Evolutionary conservation across 352 stramenopile genomes (phyloP).

Genomic region (Phytophthora boehmeriae): DNA sequence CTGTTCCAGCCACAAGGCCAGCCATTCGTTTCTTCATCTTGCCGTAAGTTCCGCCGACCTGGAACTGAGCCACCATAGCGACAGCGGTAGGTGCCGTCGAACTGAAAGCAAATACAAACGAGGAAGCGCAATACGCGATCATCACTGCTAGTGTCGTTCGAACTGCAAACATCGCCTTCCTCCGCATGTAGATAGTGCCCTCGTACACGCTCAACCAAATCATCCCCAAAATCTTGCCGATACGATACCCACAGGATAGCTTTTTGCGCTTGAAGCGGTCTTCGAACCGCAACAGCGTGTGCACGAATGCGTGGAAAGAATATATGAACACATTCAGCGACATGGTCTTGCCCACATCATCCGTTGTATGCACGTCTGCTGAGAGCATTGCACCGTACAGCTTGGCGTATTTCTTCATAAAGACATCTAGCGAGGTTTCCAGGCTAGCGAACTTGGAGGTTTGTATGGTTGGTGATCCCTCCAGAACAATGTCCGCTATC

Average conservation of each 20-base stretch:
- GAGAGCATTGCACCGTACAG: conserved; percentile 55
- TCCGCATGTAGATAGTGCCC: conserved; percentile 43
- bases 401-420: conserved; percentile 67
- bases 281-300: conserved; percentile 71
- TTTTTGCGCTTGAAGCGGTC: conserved; percentile 68
- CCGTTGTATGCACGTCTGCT: conserved; percentile 38
- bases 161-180: conserved; percentile 53
- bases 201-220: conserved; percentile 43
- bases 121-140: conserved; percentile 57
- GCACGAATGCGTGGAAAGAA: conserved; percentile 71
- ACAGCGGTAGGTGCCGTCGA: conserved; percentile 64
- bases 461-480: conserved; percentile 39
- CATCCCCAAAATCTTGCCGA: conserved; percentile 55
- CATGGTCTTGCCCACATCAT: conserved; percentile 66
- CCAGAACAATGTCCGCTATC: conserved; percentile 38
- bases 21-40: conserved; percentile 69
- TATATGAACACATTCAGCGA: conserved; percentile 82
- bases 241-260: conserved; percentile 49
- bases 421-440: conserved; percentile 47
- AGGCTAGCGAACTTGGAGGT: conserved; percentile 49
- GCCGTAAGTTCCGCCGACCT: conserved; percentile 71
- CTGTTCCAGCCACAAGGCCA: conserved; percentile 69
- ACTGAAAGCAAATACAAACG: conserved; percentile 74
- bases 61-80: conserved; percentile 65
- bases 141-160: conserved; percentile 63